These are phyloP conservation scores for Choanephora cucurbitarum DNA, from an alignment of 371 early-diverging fungal genomes.

Conservation along the genomic window DNA sequence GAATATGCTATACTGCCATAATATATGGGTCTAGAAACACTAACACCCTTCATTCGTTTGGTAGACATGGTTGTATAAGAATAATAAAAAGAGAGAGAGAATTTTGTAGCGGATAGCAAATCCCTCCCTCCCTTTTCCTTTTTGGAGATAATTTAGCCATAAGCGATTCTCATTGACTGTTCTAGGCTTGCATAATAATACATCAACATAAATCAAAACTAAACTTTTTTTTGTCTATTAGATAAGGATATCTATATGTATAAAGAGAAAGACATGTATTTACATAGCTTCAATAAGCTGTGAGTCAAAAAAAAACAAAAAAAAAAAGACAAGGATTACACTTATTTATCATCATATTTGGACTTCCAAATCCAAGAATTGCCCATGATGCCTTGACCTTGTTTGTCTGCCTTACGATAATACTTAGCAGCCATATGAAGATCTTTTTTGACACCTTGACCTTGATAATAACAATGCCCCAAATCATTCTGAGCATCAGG, in stretches of 20 bases:
- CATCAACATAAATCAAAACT: too few species aligned
- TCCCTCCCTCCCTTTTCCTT: background rate
- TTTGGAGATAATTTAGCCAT: too few species aligned
- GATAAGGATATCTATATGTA: background rate
- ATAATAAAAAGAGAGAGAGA: slow-evolving; percentile 10
- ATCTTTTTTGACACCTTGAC: slow-evolving; percentile 81
- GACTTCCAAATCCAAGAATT: slow-evolving; percentile 79
- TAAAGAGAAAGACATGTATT: too few species aligned
- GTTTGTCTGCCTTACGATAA: slow-evolving; percentile 81
- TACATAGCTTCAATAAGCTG: too few species aligned
- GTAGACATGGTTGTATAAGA: slow-evolving; percentile 32
- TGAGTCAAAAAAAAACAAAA: too few species aligned
- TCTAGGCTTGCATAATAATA: too few species aligned
- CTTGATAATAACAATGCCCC: slow-evolving; percentile 75
- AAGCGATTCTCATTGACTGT: too few species aligned
- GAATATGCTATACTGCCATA: slow-evolving; percentile 77
- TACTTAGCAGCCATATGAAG: slow-evolving; percentile 80
- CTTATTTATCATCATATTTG: slow-evolving; percentile 42
- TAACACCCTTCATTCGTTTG: slow-evolving; percentile 65
- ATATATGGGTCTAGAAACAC: slow-evolving; percentile 71
- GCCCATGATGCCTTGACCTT: slow-evolving; percentile 80
- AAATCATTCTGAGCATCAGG: slow-evolving; percentile 83
- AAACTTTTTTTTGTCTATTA: too few species aligned
- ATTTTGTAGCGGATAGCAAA: too few species aligned
- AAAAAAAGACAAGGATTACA: too few species aligned